Percentiles rank a stretch among this genome's conserved stretches.
These are phyloP conservation scores for Phaseolus coccineus DNA, from an alignment of 331 rosid genomes.

Conservation along the genomic window DNA sequence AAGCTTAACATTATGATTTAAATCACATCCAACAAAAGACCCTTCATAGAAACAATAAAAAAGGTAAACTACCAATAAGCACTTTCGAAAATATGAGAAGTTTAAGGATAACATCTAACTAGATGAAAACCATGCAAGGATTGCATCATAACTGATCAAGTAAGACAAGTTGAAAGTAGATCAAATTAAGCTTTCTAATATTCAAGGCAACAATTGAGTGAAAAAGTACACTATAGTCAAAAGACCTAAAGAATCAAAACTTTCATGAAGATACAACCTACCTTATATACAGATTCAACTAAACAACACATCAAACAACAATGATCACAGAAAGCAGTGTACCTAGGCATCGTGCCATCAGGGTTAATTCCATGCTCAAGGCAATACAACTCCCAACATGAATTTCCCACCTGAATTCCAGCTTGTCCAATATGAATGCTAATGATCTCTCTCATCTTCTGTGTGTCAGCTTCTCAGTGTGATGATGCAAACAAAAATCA, in stretches of 20 bases:
- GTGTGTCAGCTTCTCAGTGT: neutral
- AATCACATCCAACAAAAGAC: neutral
- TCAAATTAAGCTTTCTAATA: conserved; percentile 27
- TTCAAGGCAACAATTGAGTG: conserved; percentile 14
- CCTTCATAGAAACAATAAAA: no score
- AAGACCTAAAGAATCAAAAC: conserved; percentile 4
- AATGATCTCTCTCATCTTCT: conserved; percentile 68
- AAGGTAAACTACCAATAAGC: neutral
- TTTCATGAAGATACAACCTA: conserved; percentile 19
- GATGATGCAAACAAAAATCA: conserved; percentile 28
- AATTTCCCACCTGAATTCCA: conserved; percentile 79
- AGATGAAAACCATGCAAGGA: no score
- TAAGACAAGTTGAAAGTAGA: conserved; percentile 19
- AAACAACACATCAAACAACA: conserved; percentile 2
- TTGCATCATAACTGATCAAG: neutral
- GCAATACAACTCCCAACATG: conserved; percentile 81
- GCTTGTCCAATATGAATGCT: conserved; percentile 81
- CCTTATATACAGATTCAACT: neutral
- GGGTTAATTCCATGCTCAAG: conserved; percentile 77
- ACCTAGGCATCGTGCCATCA: conserved; percentile 77
- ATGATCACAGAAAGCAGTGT: conserved; percentile 27
- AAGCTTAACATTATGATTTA: no score
- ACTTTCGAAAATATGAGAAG: neutral
- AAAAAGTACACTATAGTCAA: neutral
- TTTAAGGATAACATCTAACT: conserved; percentile 7